phyloP scores from a whole-genome alignment of 1,139 yeast genomes.

The Kluyveromyces marxianus region DNA sequence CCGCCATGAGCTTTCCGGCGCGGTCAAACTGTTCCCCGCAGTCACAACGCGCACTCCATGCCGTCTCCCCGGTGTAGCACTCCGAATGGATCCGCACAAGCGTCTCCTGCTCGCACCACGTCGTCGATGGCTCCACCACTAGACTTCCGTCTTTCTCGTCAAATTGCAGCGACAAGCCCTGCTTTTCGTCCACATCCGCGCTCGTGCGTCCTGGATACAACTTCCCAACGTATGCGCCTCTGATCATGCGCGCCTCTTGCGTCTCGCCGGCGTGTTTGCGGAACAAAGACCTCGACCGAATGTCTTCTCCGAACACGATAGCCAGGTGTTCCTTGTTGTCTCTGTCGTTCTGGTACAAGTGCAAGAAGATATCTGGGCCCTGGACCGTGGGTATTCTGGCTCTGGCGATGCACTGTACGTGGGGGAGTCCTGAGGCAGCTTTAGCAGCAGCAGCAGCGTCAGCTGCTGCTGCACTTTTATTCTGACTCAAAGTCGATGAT shows the following conservation, averaged over 20 bases:
- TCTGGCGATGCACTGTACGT: slow-evolving; percentile 81
- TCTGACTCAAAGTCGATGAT: too few species aligned
- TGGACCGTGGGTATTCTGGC: slow-evolving; percentile 43
- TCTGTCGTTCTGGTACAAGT: slow-evolving; percentile 74
- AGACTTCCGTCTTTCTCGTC: slow-evolving; percentile 43
- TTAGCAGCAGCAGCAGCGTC: slow-evolving; percentile 1
- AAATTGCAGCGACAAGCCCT: slow-evolving; percentile 39
- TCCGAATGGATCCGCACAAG: slow-evolving; percentile 88
- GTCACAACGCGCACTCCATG: slow-evolving; percentile 98
- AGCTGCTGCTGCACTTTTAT: neutral
- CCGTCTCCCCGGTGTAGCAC: slow-evolving; percentile 98
- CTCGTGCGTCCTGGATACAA: slow-evolving; percentile 73
- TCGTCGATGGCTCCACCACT: slow-evolving; percentile 34
- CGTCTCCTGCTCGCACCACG: slow-evolving; percentile 32
- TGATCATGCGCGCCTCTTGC: slow-evolving; percentile 88
- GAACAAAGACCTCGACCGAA: slow-evolving; percentile 70
- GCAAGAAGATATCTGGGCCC: slow-evolving; percentile 79
- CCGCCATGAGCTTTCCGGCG: slow-evolving; percentile 79
- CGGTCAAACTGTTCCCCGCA: slow-evolving; percentile 99
- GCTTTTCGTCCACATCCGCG: slow-evolving; percentile 56
- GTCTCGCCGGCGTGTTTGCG: slow-evolving; percentile 57
- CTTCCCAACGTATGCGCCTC: slow-evolving; percentile 93
- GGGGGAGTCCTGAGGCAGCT: slow-evolving; percentile 39
- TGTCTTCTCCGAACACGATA: slow-evolving; percentile 90
- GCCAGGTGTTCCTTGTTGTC: slow-evolving; percentile 95